Conservation (phyloP, 805 yeast species). For the Priceomyces castillae region DNA sequence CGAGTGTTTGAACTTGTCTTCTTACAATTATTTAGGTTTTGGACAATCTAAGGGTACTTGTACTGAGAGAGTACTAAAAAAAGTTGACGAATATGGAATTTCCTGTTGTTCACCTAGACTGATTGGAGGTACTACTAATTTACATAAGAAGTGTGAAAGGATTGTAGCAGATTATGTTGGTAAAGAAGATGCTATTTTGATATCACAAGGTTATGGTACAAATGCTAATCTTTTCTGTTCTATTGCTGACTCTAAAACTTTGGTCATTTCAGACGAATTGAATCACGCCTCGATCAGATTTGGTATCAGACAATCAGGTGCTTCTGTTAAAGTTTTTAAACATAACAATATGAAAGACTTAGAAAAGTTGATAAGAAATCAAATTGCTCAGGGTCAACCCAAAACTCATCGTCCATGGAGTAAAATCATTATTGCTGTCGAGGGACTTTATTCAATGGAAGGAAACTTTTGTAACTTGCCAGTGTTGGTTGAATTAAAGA, state of each 20-base stretch:
- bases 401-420: conserved; percentile 96
- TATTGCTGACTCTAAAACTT: conserved; percentile 79
- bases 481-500: conserved; percentile 62
- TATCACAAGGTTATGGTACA: conserved; percentile 95
- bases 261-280: conserved; percentile 89
- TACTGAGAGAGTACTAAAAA: conserved; percentile 69
- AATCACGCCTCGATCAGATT: conserved; percentile 96
- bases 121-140: conserved; percentile 69
- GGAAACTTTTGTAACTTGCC: conserved; percentile 89
- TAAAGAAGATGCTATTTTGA: conserved; percentile 80
- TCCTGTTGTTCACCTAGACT: conserved; percentile 77
- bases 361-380: conserved; percentile 75
- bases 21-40: conserved; percentile 94
- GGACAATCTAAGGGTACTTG: conserved; percentile 94
- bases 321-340: conserved; percentile 85
- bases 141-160: conserved; percentile 71
- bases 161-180: conserved; percentile 85
- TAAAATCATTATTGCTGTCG: conserved; percentile 79
- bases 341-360: conserved; percentile 86
- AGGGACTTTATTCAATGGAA: conserved; percentile 90
- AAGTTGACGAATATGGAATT: conserved; percentile 69
- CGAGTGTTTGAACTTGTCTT: conserved; percentile 79
- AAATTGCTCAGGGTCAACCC: conserved; percentile 92
- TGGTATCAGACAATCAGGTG: conserved; percentile 91
- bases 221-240: conserved; percentile 85